Percentiles rank a stretch among this genome's conserved stretches.
These are phyloP conservation scores for Ceratocystiopsis sp. DNA, from an alignment of 2,329 filamentous ascomycete species.

Conservation along the genomic window DNA sequence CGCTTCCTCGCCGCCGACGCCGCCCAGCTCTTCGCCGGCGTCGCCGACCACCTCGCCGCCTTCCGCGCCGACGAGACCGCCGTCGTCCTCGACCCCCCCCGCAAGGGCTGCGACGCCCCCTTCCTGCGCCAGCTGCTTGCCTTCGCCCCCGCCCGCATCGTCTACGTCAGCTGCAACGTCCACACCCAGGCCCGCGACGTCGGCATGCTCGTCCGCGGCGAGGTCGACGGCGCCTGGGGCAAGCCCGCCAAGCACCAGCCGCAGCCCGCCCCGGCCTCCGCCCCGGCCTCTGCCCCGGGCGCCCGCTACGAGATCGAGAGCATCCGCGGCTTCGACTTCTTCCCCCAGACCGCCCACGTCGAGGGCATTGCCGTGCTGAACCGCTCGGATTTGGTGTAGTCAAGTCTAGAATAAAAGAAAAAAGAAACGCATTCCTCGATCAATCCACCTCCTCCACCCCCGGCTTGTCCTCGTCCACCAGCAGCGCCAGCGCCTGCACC, in stretches of 20 bases:
- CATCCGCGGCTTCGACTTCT: constrained; percentile 87
- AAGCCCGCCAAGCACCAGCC: constrained; percentile 12
- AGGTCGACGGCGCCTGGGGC: constrained; percentile 18
- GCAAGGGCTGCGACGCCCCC: constrained; percentile 79
- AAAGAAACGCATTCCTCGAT: neutral
- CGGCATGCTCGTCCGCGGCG: constrained; percentile 65
- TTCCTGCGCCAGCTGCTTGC: constrained; percentile 68
- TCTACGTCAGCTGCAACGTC: constrained; percentile 96
- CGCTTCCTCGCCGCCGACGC: constrained; percentile 85
- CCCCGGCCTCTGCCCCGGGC: too few relatives aligned
- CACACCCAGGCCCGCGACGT: constrained; percentile 94
- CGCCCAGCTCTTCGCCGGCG: constrained; percentile 58
- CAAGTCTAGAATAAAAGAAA: neutral
- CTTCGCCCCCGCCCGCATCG: constrained; percentile 62
- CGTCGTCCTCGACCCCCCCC: constrained; percentile 90
- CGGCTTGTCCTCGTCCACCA: constrained; percentile 27
- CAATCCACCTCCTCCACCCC: neutral
- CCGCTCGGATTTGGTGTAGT: constrained; percentile 26
- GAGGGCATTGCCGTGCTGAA: constrained; percentile 51
- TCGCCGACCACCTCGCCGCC: constrained; percentile 21
- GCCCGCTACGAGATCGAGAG: constrained; percentile 73
- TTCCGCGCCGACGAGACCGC: constrained; percentile 70
- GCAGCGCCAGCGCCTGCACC: constrained; percentile 53
- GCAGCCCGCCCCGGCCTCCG: constrained; percentile 12
- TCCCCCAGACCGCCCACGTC: constrained; percentile 67